Conservation (phyloP, 371 early-diverging fungal genomes). For the Lichtheimia ornata region DNA sequence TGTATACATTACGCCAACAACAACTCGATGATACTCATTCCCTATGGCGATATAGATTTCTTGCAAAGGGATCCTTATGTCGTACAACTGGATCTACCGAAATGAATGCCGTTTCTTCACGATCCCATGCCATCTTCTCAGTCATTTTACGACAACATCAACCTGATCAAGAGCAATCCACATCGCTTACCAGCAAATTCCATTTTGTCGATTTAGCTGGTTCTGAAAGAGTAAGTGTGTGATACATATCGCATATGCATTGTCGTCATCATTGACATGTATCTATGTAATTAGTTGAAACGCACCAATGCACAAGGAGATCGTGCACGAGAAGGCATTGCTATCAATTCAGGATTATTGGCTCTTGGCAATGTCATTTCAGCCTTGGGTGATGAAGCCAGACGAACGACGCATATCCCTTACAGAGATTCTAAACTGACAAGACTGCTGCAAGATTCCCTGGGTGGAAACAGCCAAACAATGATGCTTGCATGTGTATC, state of each 20-base stretch:
- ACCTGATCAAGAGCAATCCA: slow-evolving; percentile 28
- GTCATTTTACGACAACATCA: slow-evolving; percentile 71
- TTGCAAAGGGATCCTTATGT: slow-evolving; percentile 79
- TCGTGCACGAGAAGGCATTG: slow-evolving; percentile 94
- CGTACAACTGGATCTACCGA: slow-evolving; percentile 96
- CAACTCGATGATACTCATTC: neutral
- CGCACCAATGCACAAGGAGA: slow-evolving; percentile 93
- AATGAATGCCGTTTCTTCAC: slow-evolving; percentile 95
- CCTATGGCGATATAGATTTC: slow-evolving; percentile 16
- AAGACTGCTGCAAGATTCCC: slow-evolving; percentile 91
- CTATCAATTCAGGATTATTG: slow-evolving; percentile 97
- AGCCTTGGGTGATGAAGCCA: slow-evolving; percentile 88
- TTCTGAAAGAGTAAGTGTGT: slow-evolving; percentile 45
- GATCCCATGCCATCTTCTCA: slow-evolving; percentile 98
- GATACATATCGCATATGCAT: no score
- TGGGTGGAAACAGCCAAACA: slow-evolving; percentile 94
- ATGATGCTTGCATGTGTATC: slow-evolving; percentile 94
- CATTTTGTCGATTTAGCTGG: slow-evolving; percentile 99
- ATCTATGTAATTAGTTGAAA: slow-evolving; percentile 63
- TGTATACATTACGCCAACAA: neutral
- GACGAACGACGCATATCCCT: slow-evolving; percentile 78
- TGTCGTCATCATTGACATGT: neutral
- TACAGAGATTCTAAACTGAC: slow-evolving; percentile 99
- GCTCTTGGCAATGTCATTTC: slow-evolving; percentile 98
- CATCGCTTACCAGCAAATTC: slow-evolving; percentile 64